Base-by-base conservation (phyloP, 2,329 filamentous ascomycete genomes). In the Akanthomyces uredinophilus region DNA sequence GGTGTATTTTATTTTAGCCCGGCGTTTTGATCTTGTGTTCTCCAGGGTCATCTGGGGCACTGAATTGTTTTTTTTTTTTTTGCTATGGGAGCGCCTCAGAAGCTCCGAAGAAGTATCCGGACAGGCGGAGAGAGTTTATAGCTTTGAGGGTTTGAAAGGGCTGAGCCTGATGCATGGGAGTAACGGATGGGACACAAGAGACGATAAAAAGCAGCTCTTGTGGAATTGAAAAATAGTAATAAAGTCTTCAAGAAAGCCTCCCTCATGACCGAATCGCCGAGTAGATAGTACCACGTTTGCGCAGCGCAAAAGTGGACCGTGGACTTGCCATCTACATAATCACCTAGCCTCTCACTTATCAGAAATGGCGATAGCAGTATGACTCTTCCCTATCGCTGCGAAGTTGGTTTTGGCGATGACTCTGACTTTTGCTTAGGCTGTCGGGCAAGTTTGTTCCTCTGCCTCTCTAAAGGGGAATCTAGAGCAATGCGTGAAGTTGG, bases 401-500 rank as follows among this genome's bases (percentile, higher is more conserved):
- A 39, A 24, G 18, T 10, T 1, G 4, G 39, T 7, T 5, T 14
- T 44, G 6, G 5, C 20, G 20, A n/a, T 64, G 37, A 64, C 24
- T 6, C 37, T 32, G 3, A n/a, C 24, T 22, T 16, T n/a, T 47
- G 10, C 7, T 4, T 43, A 96, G 92, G 92, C 92, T 66, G 82
- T 96, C 51, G 93, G 92, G 39, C 94, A 97, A 77, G 86, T 97
- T 75, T 93, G 92, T 77, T 93, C 92, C 43, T 96, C 91, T 63
- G 82, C 87, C 64, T 90, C 85, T 66, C 87, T 95, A 79, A 77
- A 83, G 66, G 83, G 89, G 69, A 98, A 97, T 73, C 85, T 97
- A 50, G 79, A 84, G 55, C 89, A 94, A 74, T 96, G 92, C 74
- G 85, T 87, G 64, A 79, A 75, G 46, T 81, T 96, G 51, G 82